Conservation (phyloP, 2,329 filamentous ascomycete genomes). For the Aspergillus transmontanensis region DNA sequence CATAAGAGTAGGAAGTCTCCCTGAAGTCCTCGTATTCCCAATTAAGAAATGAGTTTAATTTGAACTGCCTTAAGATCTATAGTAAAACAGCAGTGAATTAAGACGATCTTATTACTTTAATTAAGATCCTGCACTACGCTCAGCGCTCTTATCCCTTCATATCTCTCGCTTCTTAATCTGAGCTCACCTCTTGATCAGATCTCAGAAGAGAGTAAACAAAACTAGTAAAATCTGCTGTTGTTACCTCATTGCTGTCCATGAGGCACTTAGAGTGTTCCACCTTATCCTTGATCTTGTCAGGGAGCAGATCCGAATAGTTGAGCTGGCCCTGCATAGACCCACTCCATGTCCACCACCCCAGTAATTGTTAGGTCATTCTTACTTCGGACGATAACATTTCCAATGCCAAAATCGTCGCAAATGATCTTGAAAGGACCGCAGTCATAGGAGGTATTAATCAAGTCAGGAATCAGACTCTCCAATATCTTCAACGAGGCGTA, state of each 20-base stretch:
- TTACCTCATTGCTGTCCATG: conserved; percentile 5
- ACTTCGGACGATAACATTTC: not conserved
- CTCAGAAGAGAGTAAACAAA: conserved; percentile 8
- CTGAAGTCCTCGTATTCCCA: too few relatives aligned
- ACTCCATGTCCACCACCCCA: not conserved
- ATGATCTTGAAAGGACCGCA: conserved; percentile 12
- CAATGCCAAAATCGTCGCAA: not conserved
- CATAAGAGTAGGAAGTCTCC: too few relatives aligned
- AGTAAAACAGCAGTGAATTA: too few relatives aligned
- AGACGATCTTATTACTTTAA: too few relatives aligned
- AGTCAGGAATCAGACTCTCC: not conserved
- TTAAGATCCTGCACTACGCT: too few relatives aligned
- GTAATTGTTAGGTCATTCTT: not conserved
- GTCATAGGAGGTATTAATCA: conserved; percentile 2
- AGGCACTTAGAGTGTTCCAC: not conserved
- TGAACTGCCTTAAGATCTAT: too few relatives aligned
- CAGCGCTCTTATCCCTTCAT: too few relatives aligned
- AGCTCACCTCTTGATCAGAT: not conserved
- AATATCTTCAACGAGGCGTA: conserved; percentile 7
- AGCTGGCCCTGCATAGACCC: not conserved
- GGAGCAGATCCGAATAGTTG: not conserved
- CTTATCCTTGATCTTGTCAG: not conserved
- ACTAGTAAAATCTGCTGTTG: not conserved
- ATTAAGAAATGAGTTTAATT: too few relatives aligned
- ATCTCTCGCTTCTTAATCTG: too few relatives aligned